These are phyloP conservation scores for Suillus decipiens DNA, from an alignment of 768 basidiomycete genomes.

Conservation along the genomic window DNA sequence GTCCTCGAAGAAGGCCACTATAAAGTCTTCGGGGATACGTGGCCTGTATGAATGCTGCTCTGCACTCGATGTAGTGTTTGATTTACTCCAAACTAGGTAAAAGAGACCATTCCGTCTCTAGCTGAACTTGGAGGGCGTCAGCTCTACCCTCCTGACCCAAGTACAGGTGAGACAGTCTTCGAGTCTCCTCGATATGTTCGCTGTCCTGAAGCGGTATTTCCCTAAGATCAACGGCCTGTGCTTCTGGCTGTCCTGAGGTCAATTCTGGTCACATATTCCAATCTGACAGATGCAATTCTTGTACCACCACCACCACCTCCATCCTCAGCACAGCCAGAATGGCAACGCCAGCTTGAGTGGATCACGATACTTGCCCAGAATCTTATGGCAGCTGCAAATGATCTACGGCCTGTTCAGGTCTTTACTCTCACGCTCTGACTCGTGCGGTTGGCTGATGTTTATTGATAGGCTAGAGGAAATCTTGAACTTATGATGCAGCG, in stretches of 20 bases:
- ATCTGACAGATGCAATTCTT: constrained; percentile 68
- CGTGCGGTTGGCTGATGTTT: constrained; percentile 1
- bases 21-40: constrained; percentile 83
- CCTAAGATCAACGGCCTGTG: constrained; percentile 74
- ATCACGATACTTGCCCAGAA: constrained; percentile 81
- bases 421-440: constrained; percentile 16
- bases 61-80: constrained; percentile 17
- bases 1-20: constrained; percentile 84
- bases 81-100: constrained; percentile 52
- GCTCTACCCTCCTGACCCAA: constrained; percentile 74
- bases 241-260: constrained; percentile 72
- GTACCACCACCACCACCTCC: constrained; percentile 58
- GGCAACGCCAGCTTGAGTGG: constrained; percentile 79
- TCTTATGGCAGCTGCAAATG: constrained; percentile 88
- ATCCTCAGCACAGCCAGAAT: constrained; percentile 55
- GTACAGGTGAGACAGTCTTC: constrained; percentile 50
- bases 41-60: constrained; percentile 65
- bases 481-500: constrained; percentile 81
- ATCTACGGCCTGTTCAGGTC: constrained; percentile 86
- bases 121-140: constrained; percentile 80
- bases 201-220: constrained; percentile 13
- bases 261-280: constrained; percentile 77
- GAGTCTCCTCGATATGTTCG: background rate
- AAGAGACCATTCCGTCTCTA: constrained; percentile 81
- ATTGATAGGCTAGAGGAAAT: constrained; percentile 68